Conservation (phyloP, 768 basidiomycete species). For the Termitomyces sp. region DNA sequence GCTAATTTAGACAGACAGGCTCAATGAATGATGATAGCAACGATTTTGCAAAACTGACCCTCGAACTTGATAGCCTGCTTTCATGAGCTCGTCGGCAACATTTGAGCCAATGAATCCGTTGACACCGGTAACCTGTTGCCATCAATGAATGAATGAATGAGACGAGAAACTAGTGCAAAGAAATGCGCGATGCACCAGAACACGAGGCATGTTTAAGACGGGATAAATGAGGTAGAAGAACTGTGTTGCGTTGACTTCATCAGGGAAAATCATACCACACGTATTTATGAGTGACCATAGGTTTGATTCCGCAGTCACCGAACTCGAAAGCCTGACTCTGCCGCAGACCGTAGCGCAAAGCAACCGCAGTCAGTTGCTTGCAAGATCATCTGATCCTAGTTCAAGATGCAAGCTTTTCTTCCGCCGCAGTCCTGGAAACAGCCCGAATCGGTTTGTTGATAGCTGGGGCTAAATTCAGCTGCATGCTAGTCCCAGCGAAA, state of each 20-base stretch:
- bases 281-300: not conserved
- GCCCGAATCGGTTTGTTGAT: not conserved
- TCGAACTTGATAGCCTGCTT: conserved; percentile 19
- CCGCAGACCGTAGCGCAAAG: no score
- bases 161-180: not conserved
- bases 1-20: conserved; percentile 1
- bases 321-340: not conserved
- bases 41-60: conserved; percentile 10
- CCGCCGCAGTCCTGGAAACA: not conserved
- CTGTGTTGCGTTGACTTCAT: no score
- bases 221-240: not conserved
- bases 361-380: not conserved
- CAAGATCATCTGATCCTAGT: not conserved
- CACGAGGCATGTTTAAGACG: not conserved
- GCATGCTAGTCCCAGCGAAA: no score
- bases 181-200: not conserved
- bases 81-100: conserved; percentile 15
- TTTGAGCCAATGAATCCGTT: conserved; percentile 21
- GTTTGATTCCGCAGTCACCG: not conserved
- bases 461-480: no score
- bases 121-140: conserved; percentile 18
- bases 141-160: not conserved
- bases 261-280: not conserved
- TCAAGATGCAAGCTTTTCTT: not conserved
- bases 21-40: not conserved